Evolutionary conservation across 2,329 filamentous ascomycete species (phyloP).

Genomic region (Aspergillus versicolor): DNA sequence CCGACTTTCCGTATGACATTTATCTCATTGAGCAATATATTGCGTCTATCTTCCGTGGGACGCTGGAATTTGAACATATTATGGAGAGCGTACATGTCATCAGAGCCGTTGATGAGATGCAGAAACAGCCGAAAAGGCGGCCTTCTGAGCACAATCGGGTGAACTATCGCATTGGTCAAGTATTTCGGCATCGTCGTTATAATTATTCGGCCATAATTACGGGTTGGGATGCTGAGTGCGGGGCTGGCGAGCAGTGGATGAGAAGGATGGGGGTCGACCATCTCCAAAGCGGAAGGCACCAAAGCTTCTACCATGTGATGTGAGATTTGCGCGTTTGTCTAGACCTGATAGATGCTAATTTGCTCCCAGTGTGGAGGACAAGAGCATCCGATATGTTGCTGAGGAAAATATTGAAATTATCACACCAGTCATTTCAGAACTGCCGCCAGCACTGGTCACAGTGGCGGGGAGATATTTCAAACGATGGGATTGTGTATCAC

Average conservation of each 20-base stretch:
- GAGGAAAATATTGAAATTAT: slow-evolving; percentile 78
- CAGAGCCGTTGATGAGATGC: slow-evolving; percentile 56
- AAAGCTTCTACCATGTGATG: slow-evolving; percentile 85
- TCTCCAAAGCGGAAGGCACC: slow-evolving; percentile 58
- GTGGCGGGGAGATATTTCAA: slow-evolving; percentile 86
- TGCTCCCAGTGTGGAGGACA: slow-evolving; percentile 60
- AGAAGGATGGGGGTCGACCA: slow-evolving; percentile 62
- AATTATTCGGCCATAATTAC: slow-evolving; percentile 77
- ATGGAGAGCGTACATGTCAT: slow-evolving; percentile 56
- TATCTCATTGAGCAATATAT: slow-evolving; percentile 69
- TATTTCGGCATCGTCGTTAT: slow-evolving; percentile 81
- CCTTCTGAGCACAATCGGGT: slow-evolving; percentile 46
- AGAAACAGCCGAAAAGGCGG: slow-evolving; percentile 47
- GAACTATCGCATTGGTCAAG: slow-evolving; percentile 71
- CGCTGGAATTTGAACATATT: slow-evolving; percentile 55
- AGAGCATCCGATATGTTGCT: slow-evolving; percentile 70
- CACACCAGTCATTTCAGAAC: slow-evolving; percentile 50
- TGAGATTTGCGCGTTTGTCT: slow-evolving; percentile 35
- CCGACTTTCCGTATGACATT: slow-evolving; percentile 68
- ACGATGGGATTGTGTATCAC: slow-evolving; percentile 67
- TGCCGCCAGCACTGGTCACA: slow-evolving; percentile 54
- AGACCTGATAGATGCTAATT: slow-evolving; percentile 13
- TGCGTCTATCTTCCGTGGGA: slow-evolving; percentile 57
- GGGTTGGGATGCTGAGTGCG: slow-evolving; percentile 73
- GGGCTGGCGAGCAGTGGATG: slow-evolving; percentile 62